Conservation (phyloP, 441 rosid genomes). For the Adansonia gregorii region DNA sequence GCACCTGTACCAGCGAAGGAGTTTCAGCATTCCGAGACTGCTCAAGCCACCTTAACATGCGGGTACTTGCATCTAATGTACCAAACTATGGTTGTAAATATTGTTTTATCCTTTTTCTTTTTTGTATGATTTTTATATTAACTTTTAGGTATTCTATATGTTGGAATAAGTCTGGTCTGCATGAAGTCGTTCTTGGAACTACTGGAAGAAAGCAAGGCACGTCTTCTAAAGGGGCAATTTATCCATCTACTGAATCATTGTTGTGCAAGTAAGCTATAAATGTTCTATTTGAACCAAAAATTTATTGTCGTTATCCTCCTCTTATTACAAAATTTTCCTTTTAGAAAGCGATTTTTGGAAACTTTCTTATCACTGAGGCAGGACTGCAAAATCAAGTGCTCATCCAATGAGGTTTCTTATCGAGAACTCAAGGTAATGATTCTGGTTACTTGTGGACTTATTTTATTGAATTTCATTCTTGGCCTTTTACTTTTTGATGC, state of each 20-base stretch:
- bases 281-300: neutral
- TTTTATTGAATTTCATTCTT: neutral
- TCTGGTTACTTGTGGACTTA: constrained; percentile 5
- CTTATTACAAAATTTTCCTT: constrained; percentile 1
- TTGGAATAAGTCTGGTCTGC: constrained; percentile 86
- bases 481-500: neutral
- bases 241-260: constrained; percentile 77
- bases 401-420: constrained; percentile 46
- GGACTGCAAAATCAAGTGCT: constrained; percentile 34
- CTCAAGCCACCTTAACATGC: constrained; percentile 80
- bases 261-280: constrained; percentile 81
- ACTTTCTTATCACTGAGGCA: constrained; percentile 47
- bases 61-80: constrained; percentile 49
- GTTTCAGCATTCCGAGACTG: constrained; percentile 87
- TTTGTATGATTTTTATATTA: constrained; percentile 24
- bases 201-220: constrained; percentile 95
- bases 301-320: neutral
- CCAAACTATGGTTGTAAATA: neutral
- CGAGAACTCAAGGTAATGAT: constrained; percentile 74
- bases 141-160: constrained; percentile 73
- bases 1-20: constrained; percentile 73
- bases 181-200: constrained; percentile 92
- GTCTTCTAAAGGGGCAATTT: constrained; percentile 78
- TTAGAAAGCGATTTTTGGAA: constrained; percentile 62
- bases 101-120: constrained; percentile 1